Conservation (phyloP, 768 basidiomycete genomes). For the Termitomyces sp. region DNA sequence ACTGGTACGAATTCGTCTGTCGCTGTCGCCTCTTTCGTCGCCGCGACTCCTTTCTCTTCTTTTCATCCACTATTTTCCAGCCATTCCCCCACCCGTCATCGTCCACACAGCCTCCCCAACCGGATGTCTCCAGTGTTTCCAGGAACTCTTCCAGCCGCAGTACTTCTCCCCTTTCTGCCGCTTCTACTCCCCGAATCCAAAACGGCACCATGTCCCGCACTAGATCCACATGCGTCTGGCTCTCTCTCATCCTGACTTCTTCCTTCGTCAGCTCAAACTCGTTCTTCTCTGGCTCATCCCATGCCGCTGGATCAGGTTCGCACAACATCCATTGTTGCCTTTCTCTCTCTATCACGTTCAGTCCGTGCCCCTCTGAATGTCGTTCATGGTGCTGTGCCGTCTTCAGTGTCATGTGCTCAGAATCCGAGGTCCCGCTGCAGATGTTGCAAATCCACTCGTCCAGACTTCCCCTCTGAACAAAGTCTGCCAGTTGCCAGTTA, state of each 20-base stretch:
- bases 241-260: conserved; percentile 23
- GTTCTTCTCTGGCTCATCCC: conserved; percentile 17
- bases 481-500: conserved; percentile 15
- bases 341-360: conserved; percentile 12
- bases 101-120: neutral
- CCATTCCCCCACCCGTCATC: neutral
- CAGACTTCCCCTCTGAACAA: conserved; percentile 17
- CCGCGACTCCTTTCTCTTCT: neutral
- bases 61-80: neutral
- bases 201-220: conserved; percentile 47
- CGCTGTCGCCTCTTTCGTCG: neutral
- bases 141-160: conserved; percentile 41
- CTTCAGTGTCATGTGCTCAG: conserved; percentile 17
- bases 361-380: conserved; percentile 13
- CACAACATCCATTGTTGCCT: conserved; percentile 10
- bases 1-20: conserved; percentile 21
- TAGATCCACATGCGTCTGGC: conserved; percentile 35
- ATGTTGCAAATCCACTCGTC: conserved; percentile 30
- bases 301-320: conserved; percentile 16
- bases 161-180: conserved; percentile 39
- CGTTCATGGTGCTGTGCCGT: conserved; percentile 23
- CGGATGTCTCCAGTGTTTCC: conserved; percentile 21
- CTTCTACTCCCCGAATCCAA: conserved; percentile 45
- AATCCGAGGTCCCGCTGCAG: conserved; percentile 31
- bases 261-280: conserved; percentile 17